Evolutionary conservation across 2,329 filamentous ascomycete species (phyloP).

Genomic region (Nectriaceae sp.): DNA sequence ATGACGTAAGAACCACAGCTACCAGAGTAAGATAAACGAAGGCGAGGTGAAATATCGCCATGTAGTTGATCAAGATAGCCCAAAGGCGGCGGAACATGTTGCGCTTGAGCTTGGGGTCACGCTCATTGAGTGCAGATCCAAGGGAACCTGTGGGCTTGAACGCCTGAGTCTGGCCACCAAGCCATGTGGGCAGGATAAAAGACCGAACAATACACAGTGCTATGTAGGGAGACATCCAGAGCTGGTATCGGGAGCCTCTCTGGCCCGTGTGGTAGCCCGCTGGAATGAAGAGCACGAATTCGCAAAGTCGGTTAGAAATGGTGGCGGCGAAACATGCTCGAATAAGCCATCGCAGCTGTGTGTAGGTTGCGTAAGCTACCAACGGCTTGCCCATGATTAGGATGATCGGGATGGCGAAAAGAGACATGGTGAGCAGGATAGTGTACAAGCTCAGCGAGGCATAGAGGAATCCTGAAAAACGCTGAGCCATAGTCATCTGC

Average conservation of each 20-base stretch:
- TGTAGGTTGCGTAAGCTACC: constrained; percentile 54
- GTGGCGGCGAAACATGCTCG: constrained; percentile 55
- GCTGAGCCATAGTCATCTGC: constrained; percentile 57
- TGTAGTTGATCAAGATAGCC: constrained; percentile 57
- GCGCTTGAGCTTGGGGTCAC: constrained; percentile 52
- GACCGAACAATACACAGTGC: constrained; percentile 58
- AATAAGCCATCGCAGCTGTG: constrained; percentile 60
- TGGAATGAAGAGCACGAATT: constrained; percentile 59
- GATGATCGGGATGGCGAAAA: constrained; percentile 62
- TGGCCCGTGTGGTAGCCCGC: constrained; percentile 61
- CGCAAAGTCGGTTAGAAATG: constrained; percentile 55
- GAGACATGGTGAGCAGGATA: constrained; percentile 53
- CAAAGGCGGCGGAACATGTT: constrained; percentile 55
- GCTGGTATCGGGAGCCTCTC: constrained; percentile 55
- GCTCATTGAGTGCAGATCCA: constrained; percentile 57
- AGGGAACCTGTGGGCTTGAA: constrained; percentile 64
- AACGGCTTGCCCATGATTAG: constrained; percentile 57
- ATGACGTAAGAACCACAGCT: constrained; percentile 51
- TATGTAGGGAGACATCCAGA: constrained; percentile 66
- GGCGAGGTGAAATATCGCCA: constrained; percentile 54
- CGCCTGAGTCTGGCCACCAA: constrained; percentile 58
- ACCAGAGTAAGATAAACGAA: constrained; percentile 57
- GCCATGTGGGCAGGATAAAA: constrained; percentile 59
- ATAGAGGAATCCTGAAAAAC: constrained; percentile 61
- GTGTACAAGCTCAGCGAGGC: constrained; percentile 57